Percentiles rank a stretch among this genome's conserved stretches.
Conservation (phyloP, 139 green algal genomes). For the Chlorella vulgaris region DNA sequence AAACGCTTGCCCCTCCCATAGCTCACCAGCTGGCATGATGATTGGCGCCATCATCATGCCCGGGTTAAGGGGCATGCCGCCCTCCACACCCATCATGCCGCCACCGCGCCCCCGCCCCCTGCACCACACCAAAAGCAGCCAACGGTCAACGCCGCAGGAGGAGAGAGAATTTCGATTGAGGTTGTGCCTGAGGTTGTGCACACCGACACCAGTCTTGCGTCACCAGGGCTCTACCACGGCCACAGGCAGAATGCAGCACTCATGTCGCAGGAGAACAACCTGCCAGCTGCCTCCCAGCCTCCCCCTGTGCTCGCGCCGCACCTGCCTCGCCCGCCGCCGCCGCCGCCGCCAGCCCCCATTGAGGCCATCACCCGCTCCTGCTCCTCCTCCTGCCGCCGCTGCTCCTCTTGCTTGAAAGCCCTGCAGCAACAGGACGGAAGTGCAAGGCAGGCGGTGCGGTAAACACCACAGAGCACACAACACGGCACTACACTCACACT, state of each 20-base stretch:
- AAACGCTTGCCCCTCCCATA: too few relatives aligned
- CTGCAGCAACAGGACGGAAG: background rate
- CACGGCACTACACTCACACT: background rate
- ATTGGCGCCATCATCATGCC: conserved; percentile 33
- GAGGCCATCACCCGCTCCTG: conserved; percentile 31
- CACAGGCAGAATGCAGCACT: too few relatives aligned
- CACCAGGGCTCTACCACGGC: too few relatives aligned
- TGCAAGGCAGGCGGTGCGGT: background rate
- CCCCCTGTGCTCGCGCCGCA: background rate
- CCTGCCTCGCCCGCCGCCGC: background rate
- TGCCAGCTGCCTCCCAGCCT: background rate
- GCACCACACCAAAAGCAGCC: too few relatives aligned
- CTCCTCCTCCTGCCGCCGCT: conserved; percentile 40
- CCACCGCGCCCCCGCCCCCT: background rate
- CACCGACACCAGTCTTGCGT: too few relatives aligned
- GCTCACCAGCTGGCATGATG: conserved; percentile 9
- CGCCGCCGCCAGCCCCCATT: background rate
- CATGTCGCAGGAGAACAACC: too few relatives aligned
- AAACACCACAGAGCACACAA: background rate
- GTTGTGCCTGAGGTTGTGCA: too few relatives aligned
- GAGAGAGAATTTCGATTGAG: too few relatives aligned
- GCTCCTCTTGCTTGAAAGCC: conserved; percentile 38
- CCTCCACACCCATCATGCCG: conserved; percentile 2
- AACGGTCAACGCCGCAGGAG: too few relatives aligned
- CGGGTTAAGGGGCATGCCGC: background rate